Evolutionary conservation across 78 protist genomes (phyloP).

Genomic region (Dictyostelium firmibasis): DNA sequence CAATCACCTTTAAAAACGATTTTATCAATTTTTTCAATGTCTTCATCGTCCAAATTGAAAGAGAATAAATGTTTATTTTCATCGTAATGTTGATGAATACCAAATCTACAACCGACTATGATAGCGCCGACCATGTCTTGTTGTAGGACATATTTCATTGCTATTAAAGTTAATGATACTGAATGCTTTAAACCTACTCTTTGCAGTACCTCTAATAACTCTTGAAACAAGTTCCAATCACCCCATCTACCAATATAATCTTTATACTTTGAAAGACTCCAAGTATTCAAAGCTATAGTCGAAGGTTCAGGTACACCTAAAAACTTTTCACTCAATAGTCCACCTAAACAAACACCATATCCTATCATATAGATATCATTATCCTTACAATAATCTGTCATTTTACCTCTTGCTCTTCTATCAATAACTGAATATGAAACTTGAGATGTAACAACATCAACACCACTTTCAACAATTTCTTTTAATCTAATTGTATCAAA

Average conservation of each 20-base stretch:
- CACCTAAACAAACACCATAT: constrained; percentile 79
- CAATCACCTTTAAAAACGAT: constrained; percentile 51
- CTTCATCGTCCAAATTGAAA: constrained; percentile 31
- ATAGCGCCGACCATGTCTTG: constrained; percentile 33
- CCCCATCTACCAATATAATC: constrained; percentile 72
- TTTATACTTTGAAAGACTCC: constrained; percentile 60
- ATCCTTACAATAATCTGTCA: constrained; percentile 41
- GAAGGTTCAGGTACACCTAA: constrained; percentile 79
- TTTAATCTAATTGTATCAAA: constrained; percentile 63
- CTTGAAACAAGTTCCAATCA: constrained; percentile 66
- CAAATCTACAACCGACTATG: constrained; percentile 60
- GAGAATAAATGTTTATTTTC: constrained; percentile 30
- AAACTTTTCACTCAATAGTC: constrained; percentile 67
- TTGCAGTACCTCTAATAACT: constrained; percentile 37
- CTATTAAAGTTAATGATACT: constrained; percentile 46
- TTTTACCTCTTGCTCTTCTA: constrained; percentile 18
- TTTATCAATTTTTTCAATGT: constrained; percentile 3
- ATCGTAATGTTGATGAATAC: constrained; percentile 48
- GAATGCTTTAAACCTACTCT: constrained; percentile 26
- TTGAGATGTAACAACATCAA: constrained; percentile 27
- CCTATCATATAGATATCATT: constrained; percentile 30
- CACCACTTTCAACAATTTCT: constrained; percentile 3
- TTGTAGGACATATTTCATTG: constrained; percentile 39
- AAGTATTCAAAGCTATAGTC: constrained; percentile 49
- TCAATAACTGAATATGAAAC: constrained; percentile 56